Base-by-base conservation (phyloP, 2,329 filamentous ascomycete genomes). In the Sclerotiophoma versabilis region DNA sequence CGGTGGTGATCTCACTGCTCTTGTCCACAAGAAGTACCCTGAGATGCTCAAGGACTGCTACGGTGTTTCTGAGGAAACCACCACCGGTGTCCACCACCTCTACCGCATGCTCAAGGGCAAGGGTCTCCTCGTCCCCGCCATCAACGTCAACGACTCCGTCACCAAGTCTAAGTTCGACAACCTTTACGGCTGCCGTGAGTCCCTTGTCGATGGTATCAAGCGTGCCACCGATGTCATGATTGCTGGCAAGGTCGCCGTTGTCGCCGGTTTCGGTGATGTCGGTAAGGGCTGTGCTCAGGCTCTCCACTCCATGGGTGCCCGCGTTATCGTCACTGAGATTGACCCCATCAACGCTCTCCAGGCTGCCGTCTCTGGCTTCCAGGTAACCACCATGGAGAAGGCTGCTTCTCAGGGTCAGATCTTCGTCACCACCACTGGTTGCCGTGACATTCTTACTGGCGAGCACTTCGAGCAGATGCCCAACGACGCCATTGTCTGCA, bases 161-260 rank as follows among this genome's bases (percentile, higher is more conserved):
- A 99, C 95, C 81, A 99, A 98, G 89, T 96, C 92, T 83, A 99
- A 99, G 87, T 99, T 99, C 79, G 95, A 98, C 87, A 99, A 99
- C 89, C 84, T 98, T 66, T 99, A 98, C 87, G 93, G 95, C 76
- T 98, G 95, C 92, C 89, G 92, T 78, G 95, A 98, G 85, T 97
- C 93, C 63, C 90, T 99, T 72, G 88, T 99, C 75, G 95, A 99
- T 80, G 95, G 95, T 79, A 98, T 99, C 88, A 99, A 98, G 91
- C 93, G 93, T 84, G 93, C 95, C 72, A 99, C 95, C 80, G 93
- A 99, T 84, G 95, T 98, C 81, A 99, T 99, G 95, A 93, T 98
- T 85, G 95, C 95, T 76, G 95, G 95, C 80, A 98, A 99, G 90
- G 87, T 97, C 74, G 92, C 91, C 66, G 93, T 98, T 68, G 95